Percentiles rank a stretch among this genome's conserved stretches.
These are phyloP conservation scores for Solanum virginianum DNA, from an alignment of 257 asterid species.

Conservation along the genomic window DNA sequence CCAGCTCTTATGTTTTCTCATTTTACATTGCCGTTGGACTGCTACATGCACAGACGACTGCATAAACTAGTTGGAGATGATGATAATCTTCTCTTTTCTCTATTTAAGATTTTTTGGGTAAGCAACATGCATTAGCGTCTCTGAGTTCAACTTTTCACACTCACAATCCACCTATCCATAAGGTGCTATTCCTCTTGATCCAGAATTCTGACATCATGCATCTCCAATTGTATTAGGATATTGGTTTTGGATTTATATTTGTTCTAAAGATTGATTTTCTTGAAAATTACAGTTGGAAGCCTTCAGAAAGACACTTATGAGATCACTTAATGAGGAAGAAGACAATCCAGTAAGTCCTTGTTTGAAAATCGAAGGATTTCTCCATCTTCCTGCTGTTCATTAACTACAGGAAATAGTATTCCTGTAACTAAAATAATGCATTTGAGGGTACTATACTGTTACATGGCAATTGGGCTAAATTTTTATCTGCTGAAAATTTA, in stretches of 20 bases:
- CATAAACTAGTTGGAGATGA: not conserved
- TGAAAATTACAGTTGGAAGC: conserved; percentile 58
- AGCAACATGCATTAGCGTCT: not conserved
- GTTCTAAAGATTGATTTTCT: conserved; percentile 2
- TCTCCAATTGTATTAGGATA: not conserved
- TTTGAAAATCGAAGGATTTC: not conserved
- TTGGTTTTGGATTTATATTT: not conserved
- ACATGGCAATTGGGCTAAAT: not conserved
- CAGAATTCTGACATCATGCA: not conserved
- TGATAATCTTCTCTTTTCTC: not conserved
- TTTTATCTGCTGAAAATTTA: not conserved
- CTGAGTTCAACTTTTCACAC: not conserved
- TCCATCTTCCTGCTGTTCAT: not conserved
- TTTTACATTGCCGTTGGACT: not conserved
- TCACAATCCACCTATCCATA: not conserved
- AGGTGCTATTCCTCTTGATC: not conserved
- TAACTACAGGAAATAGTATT: not conserved
- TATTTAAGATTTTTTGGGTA: not conserved
- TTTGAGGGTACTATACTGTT: not conserved
- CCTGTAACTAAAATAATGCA: not conserved
- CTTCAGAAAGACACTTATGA: conserved; percentile 82
- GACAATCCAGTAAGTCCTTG: conserved; percentile 45
- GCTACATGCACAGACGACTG: not conserved
- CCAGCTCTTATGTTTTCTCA: not conserved
- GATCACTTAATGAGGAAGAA: conserved; percentile 79